Evolutionary conservation across 768 basidiomycete species (phyloP), one percentile per base, ranked within the genome.

Genomic region (Mycena maculata): DNA sequence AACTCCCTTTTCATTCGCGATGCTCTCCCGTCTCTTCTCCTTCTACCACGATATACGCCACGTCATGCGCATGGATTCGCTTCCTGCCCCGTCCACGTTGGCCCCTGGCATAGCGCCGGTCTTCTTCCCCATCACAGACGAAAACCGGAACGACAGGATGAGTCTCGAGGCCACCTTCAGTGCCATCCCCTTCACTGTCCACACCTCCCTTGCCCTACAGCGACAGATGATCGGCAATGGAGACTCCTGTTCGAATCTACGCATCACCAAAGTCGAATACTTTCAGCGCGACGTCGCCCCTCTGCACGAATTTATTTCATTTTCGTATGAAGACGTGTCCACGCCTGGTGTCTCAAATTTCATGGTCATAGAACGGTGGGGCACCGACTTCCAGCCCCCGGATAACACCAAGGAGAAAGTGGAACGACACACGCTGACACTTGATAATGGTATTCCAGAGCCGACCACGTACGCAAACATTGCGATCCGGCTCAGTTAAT

Each of bases 251-350:
- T 36, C 33, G 33, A 36, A 36, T 36, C n/a, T 54, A 18, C 53
- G 53, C 53, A 54, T 54, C n/a, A 39, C 53, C 53, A 22, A 54
- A 23, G 36, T 54, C 11, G 22, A 39, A 12, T 54, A 54, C 53
- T 54, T 18, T 23, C 53, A 54, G 36, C 53, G 53, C 53, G 36
- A 54, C 16, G 53, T 39, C 53, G 53, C 53, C 13, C 53, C 53
- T n/a, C 31, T 54, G 53, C 53, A 54, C 53, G 53, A 54, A 20
- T 54, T 31, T 23, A 4, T 54, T 4, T 13, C 11, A 4, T 16
- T 31, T 27, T n/a, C 18, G 20, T 33, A 20, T 30, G 27, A 33
- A 4, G 30, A 54, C 23, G 28, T 30, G 18, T 4, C 20, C 13
- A 54, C 27, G 18, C 31, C 53, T 33, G 53, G 31, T 33, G 53